phyloP scores from a whole-genome alignment of 306 rosid genomes.

The Casuarina glauca region DNA sequence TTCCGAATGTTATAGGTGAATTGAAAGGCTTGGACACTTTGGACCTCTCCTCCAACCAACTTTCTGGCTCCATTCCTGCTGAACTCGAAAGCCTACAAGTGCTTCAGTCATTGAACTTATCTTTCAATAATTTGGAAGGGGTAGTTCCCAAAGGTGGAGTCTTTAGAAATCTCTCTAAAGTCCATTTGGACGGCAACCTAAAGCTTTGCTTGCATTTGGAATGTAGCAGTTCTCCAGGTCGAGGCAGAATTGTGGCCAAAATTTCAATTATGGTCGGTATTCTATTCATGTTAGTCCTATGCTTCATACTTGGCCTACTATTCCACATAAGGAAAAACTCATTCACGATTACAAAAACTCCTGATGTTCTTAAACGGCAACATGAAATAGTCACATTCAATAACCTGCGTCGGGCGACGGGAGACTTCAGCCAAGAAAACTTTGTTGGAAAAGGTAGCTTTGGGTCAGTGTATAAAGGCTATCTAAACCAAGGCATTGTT shows the following conservation, averaged over 20 bases:
- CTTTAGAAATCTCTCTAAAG: conserved; percentile 39
- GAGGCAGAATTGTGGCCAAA: conserved; percentile 27
- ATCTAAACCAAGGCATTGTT: conserved; percentile 37
- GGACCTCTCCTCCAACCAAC: conserved; percentile 74
- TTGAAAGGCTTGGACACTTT: conserved; percentile 55
- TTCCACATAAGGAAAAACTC: conserved; percentile 30
- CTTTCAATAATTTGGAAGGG: conserved; percentile 69
- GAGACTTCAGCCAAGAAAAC: conserved; percentile 43
- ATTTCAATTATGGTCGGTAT: conserved; percentile 8
- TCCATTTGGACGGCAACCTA: conserved; percentile 62
- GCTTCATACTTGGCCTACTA: conserved; percentile 33
- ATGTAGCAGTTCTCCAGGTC: conserved; percentile 29
- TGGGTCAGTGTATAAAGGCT: conserved; percentile 69
- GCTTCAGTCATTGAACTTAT: conserved; percentile 53
- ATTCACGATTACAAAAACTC: conserved; percentile 15
- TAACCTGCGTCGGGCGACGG: conserved; percentile 62
- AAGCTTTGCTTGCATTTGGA: conserved; percentile 45
- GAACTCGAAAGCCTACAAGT: conserved; percentile 43
- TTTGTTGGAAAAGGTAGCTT: conserved; percentile 63
- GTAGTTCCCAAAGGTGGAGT: conserved; percentile 55
- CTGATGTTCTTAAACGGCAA: conserved; percentile 30
- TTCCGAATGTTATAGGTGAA: conserved; percentile 52
- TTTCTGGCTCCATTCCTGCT: conserved; percentile 63
- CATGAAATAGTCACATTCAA: conserved; percentile 53
- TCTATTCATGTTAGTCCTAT: conserved; percentile 29